These are phyloP conservation scores for Ophiostoma australiae DNA, from an alignment of 2,329 filamentous ascomycete genomes.

Conservation along the genomic window DNA sequence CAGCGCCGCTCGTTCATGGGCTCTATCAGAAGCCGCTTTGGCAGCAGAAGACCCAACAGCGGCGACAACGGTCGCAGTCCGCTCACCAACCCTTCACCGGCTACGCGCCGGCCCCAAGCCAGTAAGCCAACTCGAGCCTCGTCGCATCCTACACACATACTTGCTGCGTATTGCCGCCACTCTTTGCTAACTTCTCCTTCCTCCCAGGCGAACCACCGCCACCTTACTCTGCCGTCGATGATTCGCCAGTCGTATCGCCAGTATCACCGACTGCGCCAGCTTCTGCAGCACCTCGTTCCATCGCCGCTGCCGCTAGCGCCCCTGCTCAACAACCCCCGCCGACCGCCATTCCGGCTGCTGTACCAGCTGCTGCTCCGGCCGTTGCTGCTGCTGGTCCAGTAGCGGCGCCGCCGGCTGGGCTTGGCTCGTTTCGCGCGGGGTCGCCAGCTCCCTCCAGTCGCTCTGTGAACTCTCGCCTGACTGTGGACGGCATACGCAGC, in stretches of 20 bases:
- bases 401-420: background rate
- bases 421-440: conserved; percentile 17
- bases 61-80: conserved; percentile 22
- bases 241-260: background rate
- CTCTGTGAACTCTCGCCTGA: conserved; percentile 22
- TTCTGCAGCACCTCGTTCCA: conserved; percentile 22
- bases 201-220: conserved; percentile 35
- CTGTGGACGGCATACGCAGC: conserved; percentile 34
- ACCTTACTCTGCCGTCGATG: conserved; percentile 31
- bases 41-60: background rate
- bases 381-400: background rate
- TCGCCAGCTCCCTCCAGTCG: conserved; percentile 30
- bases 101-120: conserved; percentile 28
- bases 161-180: no score
- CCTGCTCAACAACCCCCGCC: background rate
- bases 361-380: background rate
- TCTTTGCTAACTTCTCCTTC: background rate
- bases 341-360: background rate
- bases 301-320: background rate
- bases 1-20: conserved; percentile 19
- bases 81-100: conserved; percentile 27
- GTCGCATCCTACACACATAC: background rate
- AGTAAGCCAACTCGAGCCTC: background rate
- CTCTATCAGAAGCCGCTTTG: conserved; percentile 20
- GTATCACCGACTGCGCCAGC: conserved; percentile 14